Percentiles rank a stretch among this genome's conserved stretches.
Conservation (phyloP, 176 grass and related monocot genomes). For the Coix lacrymajobi region DNA sequence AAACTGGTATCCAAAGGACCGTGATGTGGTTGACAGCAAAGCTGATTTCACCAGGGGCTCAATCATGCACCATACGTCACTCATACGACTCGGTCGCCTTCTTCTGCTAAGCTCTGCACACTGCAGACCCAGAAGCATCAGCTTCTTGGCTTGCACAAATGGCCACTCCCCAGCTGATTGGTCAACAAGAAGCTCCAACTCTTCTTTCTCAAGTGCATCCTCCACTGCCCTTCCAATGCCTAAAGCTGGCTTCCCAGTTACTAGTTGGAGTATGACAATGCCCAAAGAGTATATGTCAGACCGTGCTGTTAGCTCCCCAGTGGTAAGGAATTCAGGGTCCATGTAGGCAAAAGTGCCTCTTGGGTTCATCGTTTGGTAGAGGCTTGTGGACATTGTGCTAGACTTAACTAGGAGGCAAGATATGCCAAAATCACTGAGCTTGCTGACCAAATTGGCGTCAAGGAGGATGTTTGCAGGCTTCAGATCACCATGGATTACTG, state of each 20-base stretch:
- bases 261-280: slow-evolving; percentile 55
- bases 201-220: slow-evolving; percentile 49
- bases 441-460: slow-evolving; percentile 63
- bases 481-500: slow-evolving; percentile 54
- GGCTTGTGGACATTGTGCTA: slow-evolving; percentile 33
- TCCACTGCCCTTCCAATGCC: slow-evolving; percentile 53
- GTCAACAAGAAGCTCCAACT: slow-evolving; percentile 44
- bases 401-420: slow-evolving; percentile 48
- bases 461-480: slow-evolving; percentile 78
- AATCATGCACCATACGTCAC: slow-evolving; percentile 57
- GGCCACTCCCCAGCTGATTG: slow-evolving; percentile 70
- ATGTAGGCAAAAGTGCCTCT: slow-evolving; percentile 56
- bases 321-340: slow-evolving; percentile 70
- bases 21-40: background rate
- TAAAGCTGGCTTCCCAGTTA: slow-evolving; percentile 61
- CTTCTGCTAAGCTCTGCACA: slow-evolving; percentile 56
- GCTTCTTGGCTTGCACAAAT: slow-evolving; percentile 62
- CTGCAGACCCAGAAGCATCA: slow-evolving; percentile 67
- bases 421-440: slow-evolving; percentile 58
- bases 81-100: slow-evolving; percentile 53
- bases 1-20: background rate
- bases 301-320: slow-evolving; percentile 41
- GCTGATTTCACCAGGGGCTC: slow-evolving; percentile 50
- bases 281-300: slow-evolving; percentile 87
- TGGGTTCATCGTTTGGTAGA: slow-evolving; percentile 30